Base-by-base conservation (phyloP, 768 basidiomycete species). In the Trametes elegans region DNA sequence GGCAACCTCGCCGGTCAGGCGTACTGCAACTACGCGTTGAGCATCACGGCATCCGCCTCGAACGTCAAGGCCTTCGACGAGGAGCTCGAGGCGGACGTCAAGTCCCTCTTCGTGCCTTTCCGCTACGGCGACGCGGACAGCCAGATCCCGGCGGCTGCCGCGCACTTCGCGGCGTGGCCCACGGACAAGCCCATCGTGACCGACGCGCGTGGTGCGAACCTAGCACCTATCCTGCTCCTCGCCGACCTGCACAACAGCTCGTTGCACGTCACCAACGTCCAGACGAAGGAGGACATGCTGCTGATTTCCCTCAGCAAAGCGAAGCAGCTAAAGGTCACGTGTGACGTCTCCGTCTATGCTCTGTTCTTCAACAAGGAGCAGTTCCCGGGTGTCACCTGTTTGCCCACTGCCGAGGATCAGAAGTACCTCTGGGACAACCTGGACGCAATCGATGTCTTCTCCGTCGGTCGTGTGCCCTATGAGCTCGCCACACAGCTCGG, bases 241-340 rank as follows among this genome's bases (percentile, higher is more conserved):
- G 94, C 96, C n/a, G 95, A 91, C 63, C 81, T 99, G 40, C 87
- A 98, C 71, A 85, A 79, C 65, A 85, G 93, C 57, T 85, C 82
- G 60, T 81, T 98, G 9, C 97, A 99, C 69, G 81, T 98, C 61
- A 91, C 91, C 8, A 90, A 95, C 63, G 91, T 98, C 28, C 85
- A 85, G 58, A 88, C 79, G 58, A 80, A 82, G 61, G 93, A 95
- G 50, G 97, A 98, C 66, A 76, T 99, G 43, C 76, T 88, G 27
- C 74, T 99, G 54, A 98, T 99, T 67, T 86, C 89, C 2, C 78
- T 99, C 34, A 94, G 93, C 80, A 99, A 99, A 75, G 87, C 87
- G 36, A 95, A 93, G 75, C 78, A 89, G 11, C 81, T 98, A 63
- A 89, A 91, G 64, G 96, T 98, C 45, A 98, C 96, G 3, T 98